Conservation (phyloP, 345 rosid genomes). For the Eucalyptus fibrosa region DNA sequence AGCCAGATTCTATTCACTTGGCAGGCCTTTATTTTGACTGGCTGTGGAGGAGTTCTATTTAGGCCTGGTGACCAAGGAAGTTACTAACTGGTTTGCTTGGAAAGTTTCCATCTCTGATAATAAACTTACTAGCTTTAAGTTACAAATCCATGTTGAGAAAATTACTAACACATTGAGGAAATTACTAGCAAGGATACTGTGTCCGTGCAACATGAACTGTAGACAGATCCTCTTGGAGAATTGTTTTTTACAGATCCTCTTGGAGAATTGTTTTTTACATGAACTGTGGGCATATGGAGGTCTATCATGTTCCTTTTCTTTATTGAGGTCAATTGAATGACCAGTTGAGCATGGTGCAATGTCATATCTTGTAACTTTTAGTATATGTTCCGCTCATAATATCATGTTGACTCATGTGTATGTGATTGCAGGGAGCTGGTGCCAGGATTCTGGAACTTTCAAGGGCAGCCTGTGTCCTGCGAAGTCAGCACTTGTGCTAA, state of each 20-base stretch:
- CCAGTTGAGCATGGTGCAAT: not conserved
- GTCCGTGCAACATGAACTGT: not conserved
- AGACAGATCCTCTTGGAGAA: not conserved
- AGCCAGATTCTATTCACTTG: not conserved
- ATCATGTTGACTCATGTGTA: not conserved
- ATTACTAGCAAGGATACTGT: not conserved
- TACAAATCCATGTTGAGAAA: not conserved
- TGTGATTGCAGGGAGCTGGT: not conserved
- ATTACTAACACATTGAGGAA: not conserved
- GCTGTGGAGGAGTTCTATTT: not conserved
- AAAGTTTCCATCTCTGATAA: not conserved
- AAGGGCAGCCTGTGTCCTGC: not conserved
- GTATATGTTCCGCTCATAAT: not conserved
- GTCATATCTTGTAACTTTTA: not conserved
- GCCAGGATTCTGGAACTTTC: not conserved
- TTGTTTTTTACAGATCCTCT: not conserved
- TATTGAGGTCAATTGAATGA: not conserved
- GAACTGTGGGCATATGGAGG: not conserved
- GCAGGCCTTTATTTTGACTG: not conserved
- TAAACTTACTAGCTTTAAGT: not conserved
- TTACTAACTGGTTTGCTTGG: not conserved
- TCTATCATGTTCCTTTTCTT: not conserved
- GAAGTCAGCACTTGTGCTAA: not conserved
- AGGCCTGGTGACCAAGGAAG: not conserved
- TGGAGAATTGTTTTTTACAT: not conserved